Evolutionary conservation across 2,329 filamentous ascomycete genomes (phyloP), one percentile per base, ranked within the genome.

Genomic region (Calonectria naviculata): DNA sequence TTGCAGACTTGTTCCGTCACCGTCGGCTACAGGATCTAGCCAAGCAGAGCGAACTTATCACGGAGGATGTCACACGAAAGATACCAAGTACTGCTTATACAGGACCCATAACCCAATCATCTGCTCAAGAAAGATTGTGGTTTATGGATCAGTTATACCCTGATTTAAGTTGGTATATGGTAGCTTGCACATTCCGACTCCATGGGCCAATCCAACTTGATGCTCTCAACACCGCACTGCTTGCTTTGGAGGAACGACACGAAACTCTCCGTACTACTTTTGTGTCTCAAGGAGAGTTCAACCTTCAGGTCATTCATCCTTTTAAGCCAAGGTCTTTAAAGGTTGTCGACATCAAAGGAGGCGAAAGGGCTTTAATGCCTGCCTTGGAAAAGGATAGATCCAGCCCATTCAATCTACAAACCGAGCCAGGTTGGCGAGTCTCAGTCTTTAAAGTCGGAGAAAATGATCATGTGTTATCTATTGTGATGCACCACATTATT

Each of bases 1-100:
- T 75, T 3, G 60, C 70, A 36, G 73, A 76, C 42, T 44, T 76
- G 21, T 75, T 72, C 36, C 65, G 56, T 24, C 42, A 54, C 15
- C 71, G 49, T 13, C 42, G 42, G n/a, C 13, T 46, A 10, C 42
- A 46, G 12, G 42, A 46, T 24, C n/a, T 46, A 5, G 42, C 42
- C 10, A 46, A 24, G 42, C n/a, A 46, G 13, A 12, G 6, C n/a
- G n/a, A 46, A 13, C 3, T 24, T 13, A 24, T 6, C 24, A n/a
- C 13, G n/a, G n/a, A 46, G n/a, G 42, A 12, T 24, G 42, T 13
- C 12, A 12, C 42, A 4, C n/a, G 41, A 21, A 44, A 24, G n/a
- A 24, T 46, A 24, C n/a, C n/a, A 5, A n/a, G 42, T 4, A 46
- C 42, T 4, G 12, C 42, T 12, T 8, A 24, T 8, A 24, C 42